phyloP scores from a whole-genome alignment of 2,329 filamentous ascomycete species.

The Stagonosporopsis tanaceti region DNA sequence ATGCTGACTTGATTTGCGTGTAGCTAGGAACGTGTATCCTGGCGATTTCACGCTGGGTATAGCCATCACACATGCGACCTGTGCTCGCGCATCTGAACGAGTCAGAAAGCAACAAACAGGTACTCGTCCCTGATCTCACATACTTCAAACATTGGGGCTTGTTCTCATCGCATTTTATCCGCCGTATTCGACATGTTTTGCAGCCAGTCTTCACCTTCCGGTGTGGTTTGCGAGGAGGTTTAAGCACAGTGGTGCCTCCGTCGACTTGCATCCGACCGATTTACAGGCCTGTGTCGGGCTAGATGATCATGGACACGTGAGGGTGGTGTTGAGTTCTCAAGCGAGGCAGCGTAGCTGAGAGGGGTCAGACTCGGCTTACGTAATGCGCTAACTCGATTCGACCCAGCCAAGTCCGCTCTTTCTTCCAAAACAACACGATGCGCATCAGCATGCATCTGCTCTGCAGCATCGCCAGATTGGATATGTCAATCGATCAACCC shows the following conservation, averaged over 20 bases:
- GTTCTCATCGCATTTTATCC: conserved; percentile 37
- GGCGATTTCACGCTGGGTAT: conserved; percentile 7
- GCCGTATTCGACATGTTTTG: conserved; percentile 33
- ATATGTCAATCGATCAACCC: background rate
- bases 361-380: background rate
- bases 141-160: conserved; percentile 34
- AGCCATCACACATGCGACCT: conserved; percentile 37
- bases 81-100: conserved; percentile 29
- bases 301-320: background rate
- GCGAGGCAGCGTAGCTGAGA: too few relatives aligned
- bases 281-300: background rate
- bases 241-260: too few relatives aligned
- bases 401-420: background rate
- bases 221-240: background rate
- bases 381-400: background rate
- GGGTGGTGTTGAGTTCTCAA: background rate
- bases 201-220: conserved; percentile 33
- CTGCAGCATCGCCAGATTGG: background rate
- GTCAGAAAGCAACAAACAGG: conserved; percentile 2
- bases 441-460: background rate
- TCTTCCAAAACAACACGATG: background rate
- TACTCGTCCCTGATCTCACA: background rate
- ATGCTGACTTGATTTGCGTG: background rate
- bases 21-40: background rate
- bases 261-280: background rate